Evolutionary conservation across 2,329 filamentous ascomycete species (phyloP).

Genomic region (Aquanectria penicillioides): DNA sequence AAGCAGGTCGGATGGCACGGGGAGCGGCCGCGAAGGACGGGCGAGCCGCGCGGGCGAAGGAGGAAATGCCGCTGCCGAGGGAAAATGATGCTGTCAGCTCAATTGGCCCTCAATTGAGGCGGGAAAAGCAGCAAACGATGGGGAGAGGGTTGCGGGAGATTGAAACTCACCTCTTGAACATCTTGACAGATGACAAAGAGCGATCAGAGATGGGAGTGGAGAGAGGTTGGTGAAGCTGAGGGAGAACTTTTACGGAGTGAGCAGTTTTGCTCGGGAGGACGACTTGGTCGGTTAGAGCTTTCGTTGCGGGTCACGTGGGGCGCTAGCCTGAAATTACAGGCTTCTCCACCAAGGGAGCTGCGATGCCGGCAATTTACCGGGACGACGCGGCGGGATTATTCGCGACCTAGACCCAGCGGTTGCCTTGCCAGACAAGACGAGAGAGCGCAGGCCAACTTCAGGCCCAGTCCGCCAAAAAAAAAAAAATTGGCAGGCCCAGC

Average conservation of each 20-base stretch:
- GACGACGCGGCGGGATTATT: slow-evolving; percentile 40
- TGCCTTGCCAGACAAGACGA: slow-evolving; percentile 28
- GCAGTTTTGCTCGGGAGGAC: slow-evolving; percentile 59
- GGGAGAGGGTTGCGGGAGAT: slow-evolving; percentile 43
- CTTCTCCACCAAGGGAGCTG: slow-evolving; percentile 33
- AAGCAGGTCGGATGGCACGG: slow-evolving; percentile 66
- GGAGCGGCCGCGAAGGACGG: slow-evolving; percentile 67
- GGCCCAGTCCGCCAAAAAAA: slow-evolving; percentile 6
- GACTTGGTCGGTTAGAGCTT: slow-evolving; percentile 58
- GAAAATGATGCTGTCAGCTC: slow-evolving; percentile 48
- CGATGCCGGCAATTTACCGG: slow-evolving; percentile 46
- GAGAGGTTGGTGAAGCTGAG: slow-evolving; percentile 62
- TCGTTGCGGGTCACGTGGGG: slow-evolving; percentile 51
- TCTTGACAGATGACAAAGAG: slow-evolving; percentile 77
- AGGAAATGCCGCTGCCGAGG: slow-evolving; percentile 71
- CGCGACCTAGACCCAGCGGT: slow-evolving; percentile 31
- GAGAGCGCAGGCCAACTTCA: slow-evolving; percentile 1
- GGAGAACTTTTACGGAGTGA: slow-evolving; percentile 61
- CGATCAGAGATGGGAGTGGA: slow-evolving; percentile 69
- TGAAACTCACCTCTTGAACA: slow-evolving; percentile 81
- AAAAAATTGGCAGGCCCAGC: neutral
- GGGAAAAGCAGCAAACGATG: slow-evolving; percentile 30
- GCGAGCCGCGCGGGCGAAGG: slow-evolving; percentile 70
- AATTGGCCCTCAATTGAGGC: slow-evolving; percentile 62
- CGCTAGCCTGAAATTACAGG: slow-evolving; percentile 44